phyloP scores from a whole-genome alignment of 2,329 filamentous ascomycete species.

The Phyllosticta citriasiana region DNA sequence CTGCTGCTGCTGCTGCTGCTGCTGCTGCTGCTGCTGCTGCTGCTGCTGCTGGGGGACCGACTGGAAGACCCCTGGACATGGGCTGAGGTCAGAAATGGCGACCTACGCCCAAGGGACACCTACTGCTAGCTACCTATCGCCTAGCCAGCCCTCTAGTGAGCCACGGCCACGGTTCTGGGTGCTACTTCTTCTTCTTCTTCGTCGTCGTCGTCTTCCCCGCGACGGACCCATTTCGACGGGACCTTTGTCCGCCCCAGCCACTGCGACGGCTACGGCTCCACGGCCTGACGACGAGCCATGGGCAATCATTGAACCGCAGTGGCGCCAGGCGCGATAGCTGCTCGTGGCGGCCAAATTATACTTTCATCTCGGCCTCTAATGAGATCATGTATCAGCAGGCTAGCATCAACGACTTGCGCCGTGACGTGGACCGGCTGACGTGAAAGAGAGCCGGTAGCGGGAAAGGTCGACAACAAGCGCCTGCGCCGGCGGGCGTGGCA shows the following conservation, averaged over 20 bases:
- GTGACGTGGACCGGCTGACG: neutral
- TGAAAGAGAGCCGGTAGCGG: neutral
- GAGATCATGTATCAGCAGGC: neutral
- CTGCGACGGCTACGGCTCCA: neutral
- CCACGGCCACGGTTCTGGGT: neutral
- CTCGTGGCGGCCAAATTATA: neutral
- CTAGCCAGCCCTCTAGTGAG: neutral
- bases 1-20: too few species aligned
- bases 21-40: too few species aligned
- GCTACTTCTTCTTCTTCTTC: neutral
- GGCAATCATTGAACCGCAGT: neutral
- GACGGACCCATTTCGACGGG: neutral
- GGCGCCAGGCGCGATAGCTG: neutral
- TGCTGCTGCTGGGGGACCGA: too few species aligned
- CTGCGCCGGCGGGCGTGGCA: neutral
- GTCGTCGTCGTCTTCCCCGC: neutral
- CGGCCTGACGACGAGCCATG: neutral
- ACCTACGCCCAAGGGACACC: neutral
- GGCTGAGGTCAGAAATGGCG: neutral
- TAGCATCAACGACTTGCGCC: neutral
- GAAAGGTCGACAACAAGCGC: neutral
- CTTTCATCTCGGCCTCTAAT: neutral
- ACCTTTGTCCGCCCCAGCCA: neutral
- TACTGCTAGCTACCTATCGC: neutral
- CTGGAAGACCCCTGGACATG: neutral